Conservation (phyloP, 2,329 filamentous ascomycete genomes). For the Akanthomyces muscarius region DNA sequence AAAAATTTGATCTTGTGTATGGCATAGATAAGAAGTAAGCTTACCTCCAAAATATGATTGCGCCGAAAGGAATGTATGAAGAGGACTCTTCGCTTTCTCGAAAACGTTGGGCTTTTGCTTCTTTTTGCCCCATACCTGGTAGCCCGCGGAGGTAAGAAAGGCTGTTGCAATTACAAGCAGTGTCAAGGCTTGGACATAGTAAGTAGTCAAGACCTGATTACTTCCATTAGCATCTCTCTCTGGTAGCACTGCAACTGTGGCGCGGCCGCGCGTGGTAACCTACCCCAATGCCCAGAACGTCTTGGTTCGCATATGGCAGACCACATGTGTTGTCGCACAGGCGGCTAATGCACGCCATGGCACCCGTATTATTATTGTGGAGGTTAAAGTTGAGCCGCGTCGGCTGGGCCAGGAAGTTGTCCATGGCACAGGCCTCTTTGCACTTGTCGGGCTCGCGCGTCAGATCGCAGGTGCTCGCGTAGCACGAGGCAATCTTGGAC, state of each 20-base stretch:
- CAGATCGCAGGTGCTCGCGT: conserved; percentile 9
- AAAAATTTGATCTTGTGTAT: neutral
- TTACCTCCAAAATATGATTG: conserved; percentile 7
- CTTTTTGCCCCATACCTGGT: neutral
- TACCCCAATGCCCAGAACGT: conserved; percentile 3
- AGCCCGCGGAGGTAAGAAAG: neutral
- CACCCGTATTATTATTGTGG: neutral
- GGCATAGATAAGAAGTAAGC: neutral
- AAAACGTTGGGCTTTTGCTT: neutral
- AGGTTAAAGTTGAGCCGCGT: conserved; percentile 1
- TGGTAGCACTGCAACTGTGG: neutral
- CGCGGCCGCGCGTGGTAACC: neutral
- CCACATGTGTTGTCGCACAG: conserved; percentile 4
- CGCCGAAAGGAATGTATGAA: neutral
- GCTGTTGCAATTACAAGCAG: neutral
- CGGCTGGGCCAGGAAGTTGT: conserved; percentile 1
- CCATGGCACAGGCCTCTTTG: conserved; percentile 1
- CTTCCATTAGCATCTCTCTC: neutral
- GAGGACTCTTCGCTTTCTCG: neutral
- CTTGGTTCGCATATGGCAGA: conserved; percentile 1
- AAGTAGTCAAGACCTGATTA: neutral
- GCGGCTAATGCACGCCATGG: conserved; percentile 6
- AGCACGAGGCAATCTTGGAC: conserved; percentile 6
- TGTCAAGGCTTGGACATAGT: neutral
- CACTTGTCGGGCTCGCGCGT: conserved; percentile 6